Evolutionary conservation across 2,329 filamentous ascomycete species (phyloP), one percentile per base, ranked within the genome.

Genomic region (Aspergillus viridinutans): DNA sequence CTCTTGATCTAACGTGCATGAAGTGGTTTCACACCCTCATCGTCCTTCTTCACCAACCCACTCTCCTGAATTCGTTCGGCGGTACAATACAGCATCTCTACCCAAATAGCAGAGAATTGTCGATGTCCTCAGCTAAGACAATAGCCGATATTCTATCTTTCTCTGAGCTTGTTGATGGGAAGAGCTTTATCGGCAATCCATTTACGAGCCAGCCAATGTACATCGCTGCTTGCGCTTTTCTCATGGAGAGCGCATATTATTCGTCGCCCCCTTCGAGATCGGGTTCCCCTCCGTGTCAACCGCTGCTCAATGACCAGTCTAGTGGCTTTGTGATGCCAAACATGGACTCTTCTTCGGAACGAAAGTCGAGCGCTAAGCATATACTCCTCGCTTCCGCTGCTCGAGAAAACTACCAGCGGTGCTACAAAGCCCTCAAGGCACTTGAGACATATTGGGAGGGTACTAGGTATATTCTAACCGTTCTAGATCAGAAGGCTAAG

Each of bases 171-270:
- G 90, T 94, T 52, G 90, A 95, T 70, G 86, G 89, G 0, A 92
- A 90, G 70, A 92, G 90, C 64, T 90, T 92, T 55, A 87, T 92
- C 35, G 90, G 90, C 1, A 96, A 94, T 58, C 91, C 91, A 0
- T 96, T 96, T 63, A 94, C 90, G 0, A 91, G 89, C 50, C 91
- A 96, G 72, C 91, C 91, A 0, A 95, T 95, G 67, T 96, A 95
- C 65, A 93, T 96, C 58, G 91, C 91, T 0, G 91, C 90, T 0
- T 95, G 90, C 68, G 91, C 91, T 0, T 96, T 96, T 64, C 77
- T 96, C 17, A 90, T 91, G 76, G 91, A 96, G 69, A 90, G 89
- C 4, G 86, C 85, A 3, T 83, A 88, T 60, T 86, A 87, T 23
- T 88, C 88, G 0, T 85, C 82, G 3, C 81, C 86, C 57, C 80